phyloP scores from a whole-genome alignment of 495 filamentous ascomycete genomes.

The Aspergillus hancockii region DNA sequence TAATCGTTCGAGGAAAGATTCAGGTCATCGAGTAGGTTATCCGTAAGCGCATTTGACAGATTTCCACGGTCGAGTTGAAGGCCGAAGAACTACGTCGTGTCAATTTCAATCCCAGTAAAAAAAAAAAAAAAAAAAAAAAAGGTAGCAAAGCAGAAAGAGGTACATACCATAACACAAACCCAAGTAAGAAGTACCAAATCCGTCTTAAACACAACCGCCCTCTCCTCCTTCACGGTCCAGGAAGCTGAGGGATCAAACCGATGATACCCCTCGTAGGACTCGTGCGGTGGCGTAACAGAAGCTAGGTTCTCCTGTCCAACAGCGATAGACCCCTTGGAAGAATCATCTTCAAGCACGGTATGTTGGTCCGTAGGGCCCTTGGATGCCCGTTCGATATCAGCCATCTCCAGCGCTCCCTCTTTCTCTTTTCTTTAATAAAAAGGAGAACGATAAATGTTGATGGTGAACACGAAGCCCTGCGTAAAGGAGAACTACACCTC shows the following conservation, averaged over 20 bases:
- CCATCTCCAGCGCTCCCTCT: slow-evolving; percentile 2
- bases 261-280: slow-evolving; percentile 49
- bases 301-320: slow-evolving; percentile 28
- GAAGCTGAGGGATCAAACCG: slow-evolving; percentile 50
- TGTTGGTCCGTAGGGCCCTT: slow-evolving; percentile 7
- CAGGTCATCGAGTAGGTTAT: slow-evolving; percentile 54
- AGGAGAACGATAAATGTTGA: neutral
- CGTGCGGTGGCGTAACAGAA: slow-evolving; percentile 24
- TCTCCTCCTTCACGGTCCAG: slow-evolving; percentile 56
- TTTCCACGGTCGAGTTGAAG: slow-evolving; percentile 60
- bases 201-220: slow-evolving; percentile 46
- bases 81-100: slow-evolving; percentile 45
- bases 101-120: neutral
- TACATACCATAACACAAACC: slow-evolving; percentile 40
- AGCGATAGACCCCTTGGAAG: slow-evolving; percentile 14
- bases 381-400: slow-evolving; percentile 20
- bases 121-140: neutral
- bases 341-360: slow-evolving; percentile 11
- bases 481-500: too few species aligned
- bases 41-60: slow-evolving; percentile 52
- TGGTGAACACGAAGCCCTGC: neutral
- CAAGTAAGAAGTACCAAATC: slow-evolving; percentile 50
- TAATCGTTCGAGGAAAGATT: slow-evolving; percentile 51
- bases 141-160: too few species aligned
- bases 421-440: neutral